Base-by-base conservation (phyloP, 1,139 yeast genomes). In the Candida neerlandica region DNA sequence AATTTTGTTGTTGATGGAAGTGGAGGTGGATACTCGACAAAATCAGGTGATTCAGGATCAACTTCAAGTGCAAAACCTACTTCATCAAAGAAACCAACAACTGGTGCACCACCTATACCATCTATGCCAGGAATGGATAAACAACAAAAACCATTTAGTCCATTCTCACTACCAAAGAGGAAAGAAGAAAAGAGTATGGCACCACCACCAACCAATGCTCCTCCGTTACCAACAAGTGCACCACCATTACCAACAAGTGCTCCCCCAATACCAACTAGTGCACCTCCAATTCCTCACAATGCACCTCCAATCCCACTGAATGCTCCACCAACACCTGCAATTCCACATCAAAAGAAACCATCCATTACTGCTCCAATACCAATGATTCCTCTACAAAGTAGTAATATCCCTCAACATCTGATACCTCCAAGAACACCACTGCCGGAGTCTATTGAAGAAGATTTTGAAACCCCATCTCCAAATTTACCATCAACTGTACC, bases 1-100 rank as follows among this genome's bases (percentile, higher is more conserved):
- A 40, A 61, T 3, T 63, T 58, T 54, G 77, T 72, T 12, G 75
- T 73, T 1, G 77, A 71, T 51, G 75, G 67, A 1, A 26, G 41
- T 14, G 45, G 56, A 23, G 50, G 50, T 6, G 58, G 60, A 4
- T 48, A 62, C 40, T 54, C 65, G 1, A 57, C 61, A n/a, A 56
- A 52, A 7, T 45, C 47, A 50, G 63, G 55, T 50, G 53, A 57
- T 2, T 19, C 62, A 12, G 53, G 58, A 2, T 60, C 58, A 10
- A 56, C 59, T 14, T 50, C 58, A 11, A 60, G 62, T 39, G 60
- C 58, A 14, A 57, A 58, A 15, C 50, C 57, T 10, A 30, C 49
- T 51, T 34, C 15, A 55, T 32, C 41, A 43, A 15, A 27, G n/a
- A 40, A 35, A 4, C 38, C 16, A 12, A 14, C 41, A 23, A 14